Percentiles rank a stretch among this genome's conserved stretches.
Evolutionary conservation across 2,329 filamentous ascomycete species (phyloP).

Genomic region (Arthroderma sp.): DNA sequence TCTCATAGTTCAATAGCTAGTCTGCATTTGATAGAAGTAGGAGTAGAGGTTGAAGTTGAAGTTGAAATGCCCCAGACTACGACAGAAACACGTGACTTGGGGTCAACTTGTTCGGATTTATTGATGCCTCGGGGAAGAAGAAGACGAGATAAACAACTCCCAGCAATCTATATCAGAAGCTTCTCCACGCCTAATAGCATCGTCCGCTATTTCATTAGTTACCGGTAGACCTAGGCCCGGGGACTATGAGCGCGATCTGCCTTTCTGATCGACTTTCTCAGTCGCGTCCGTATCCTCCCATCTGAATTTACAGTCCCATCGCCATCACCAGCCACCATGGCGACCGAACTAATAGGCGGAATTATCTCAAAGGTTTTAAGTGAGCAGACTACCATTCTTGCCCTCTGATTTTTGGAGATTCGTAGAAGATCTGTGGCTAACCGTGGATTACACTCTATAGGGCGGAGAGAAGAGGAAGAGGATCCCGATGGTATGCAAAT

Average conservation of each 20-base stretch:
- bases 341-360: conserved; percentile 26
- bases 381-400: neutral
- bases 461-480: conserved; percentile 14
- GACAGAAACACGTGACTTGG: neutral
- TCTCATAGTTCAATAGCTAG: too few species aligned
- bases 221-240: neutral
- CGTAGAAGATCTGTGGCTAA: neutral
- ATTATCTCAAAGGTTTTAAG: neutral
- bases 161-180: neutral
- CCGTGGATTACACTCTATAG: conserved; percentile 2
- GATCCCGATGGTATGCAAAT: conserved; percentile 15
- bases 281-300: conserved; percentile 6
- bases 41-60: neutral
- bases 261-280: conserved; percentile 24
- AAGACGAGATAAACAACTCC: neutral
- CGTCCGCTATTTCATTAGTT: neutral
- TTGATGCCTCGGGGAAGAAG: neutral
- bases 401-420: neutral
- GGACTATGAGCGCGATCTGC: conserved; percentile 29
- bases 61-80: too few species aligned
- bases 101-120: neutral
- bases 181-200: neutral
- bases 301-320: neutral
- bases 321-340: conserved; percentile 23
- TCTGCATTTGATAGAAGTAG: too few species aligned